These are phyloP conservation scores for Brassica incana DNA, from an alignment of 345 rosid species.

Conservation along the genomic window DNA sequence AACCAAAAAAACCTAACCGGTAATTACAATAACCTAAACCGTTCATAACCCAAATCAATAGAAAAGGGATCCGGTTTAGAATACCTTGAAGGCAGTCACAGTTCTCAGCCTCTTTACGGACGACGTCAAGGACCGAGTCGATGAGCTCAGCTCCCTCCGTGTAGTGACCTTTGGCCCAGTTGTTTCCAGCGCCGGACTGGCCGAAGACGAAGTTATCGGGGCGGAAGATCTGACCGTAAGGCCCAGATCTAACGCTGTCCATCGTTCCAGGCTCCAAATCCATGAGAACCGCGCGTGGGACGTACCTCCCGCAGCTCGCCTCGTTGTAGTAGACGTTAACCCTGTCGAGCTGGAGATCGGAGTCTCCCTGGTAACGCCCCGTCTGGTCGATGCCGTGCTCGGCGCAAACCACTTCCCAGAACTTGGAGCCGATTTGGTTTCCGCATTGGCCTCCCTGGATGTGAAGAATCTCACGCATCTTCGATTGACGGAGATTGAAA, in stretches of 20 bases:
- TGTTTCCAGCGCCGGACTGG: too few species aligned
- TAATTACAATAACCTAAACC: background rate
- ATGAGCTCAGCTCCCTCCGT: conserved; percentile 67
- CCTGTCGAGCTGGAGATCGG: conserved; percentile 60
- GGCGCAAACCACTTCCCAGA: conserved; percentile 58
- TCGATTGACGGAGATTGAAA: background rate
- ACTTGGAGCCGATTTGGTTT: conserved; percentile 72
- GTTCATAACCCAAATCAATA: conserved; percentile 9
- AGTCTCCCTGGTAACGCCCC: conserved; percentile 50
- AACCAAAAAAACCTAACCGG: too few species aligned
- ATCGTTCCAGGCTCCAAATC: conserved; percentile 65
- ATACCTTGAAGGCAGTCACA: conserved; percentile 64
- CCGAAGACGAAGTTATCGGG: too few species aligned
- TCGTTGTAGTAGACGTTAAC: conserved; percentile 65
- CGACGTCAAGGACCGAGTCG: conserved; percentile 63
- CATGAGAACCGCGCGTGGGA: conserved; percentile 65
- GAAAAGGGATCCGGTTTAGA: too few species aligned
- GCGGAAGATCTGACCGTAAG: too few species aligned
- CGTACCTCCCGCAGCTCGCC: conserved; percentile 63
- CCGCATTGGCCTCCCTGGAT: conserved; percentile 71
- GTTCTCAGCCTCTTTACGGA: conserved; percentile 65
- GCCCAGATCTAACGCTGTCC: conserved; percentile 61
- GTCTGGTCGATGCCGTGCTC: conserved; percentile 65
- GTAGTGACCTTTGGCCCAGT: conserved; percentile 62
- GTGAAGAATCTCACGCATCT: conserved; percentile 71